Evolutionary conservation across 2,329 filamentous ascomycete species (phyloP).

Genomic region (Fusarium pseudonygamai): DNA sequence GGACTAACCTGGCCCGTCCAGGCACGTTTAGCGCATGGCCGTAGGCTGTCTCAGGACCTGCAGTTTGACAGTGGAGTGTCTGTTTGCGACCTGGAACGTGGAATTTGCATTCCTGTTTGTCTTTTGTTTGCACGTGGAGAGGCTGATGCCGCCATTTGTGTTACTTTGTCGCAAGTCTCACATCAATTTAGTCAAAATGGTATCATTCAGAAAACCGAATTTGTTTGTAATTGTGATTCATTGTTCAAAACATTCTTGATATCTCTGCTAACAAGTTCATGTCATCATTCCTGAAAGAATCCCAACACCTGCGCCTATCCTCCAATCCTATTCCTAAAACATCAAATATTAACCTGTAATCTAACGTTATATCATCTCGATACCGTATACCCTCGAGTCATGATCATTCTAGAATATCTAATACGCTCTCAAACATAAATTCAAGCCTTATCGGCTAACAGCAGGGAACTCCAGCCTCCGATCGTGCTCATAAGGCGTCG

Average conservation of each 20-base stretch:
- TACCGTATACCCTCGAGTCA: constrained; percentile 26
- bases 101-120: constrained; percentile 6
- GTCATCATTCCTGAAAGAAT: constrained; percentile 9
- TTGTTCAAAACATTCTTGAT: constrained; percentile 29
- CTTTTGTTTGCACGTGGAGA: constrained; percentile 21
- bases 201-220: not conserved
- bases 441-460: not conserved
- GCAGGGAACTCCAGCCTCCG: constrained; percentile 37
- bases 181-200: not conserved
- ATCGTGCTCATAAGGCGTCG: constrained; percentile 45
- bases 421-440: constrained; percentile 19
- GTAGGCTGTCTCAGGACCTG: constrained; percentile 2
- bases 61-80: not conserved
- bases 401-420: constrained; percentile 19
- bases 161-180: not conserved
- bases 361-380: constrained; percentile 10
- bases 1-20: constrained; percentile 7
- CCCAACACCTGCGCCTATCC: not conserved
- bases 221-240: not conserved
- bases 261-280: constrained; percentile 12
- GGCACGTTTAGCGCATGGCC: not conserved
- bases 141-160: constrained; percentile 5
- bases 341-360: constrained; percentile 10
- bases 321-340: not conserved
- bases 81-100: constrained; percentile 5